A percentile compares a stretch with the other conserved stretches of the same genome.
Conservation (phyloP, 2,329 filamentous ascomycete genomes). For the Aspergillus brunneoviolaceus region DNA sequence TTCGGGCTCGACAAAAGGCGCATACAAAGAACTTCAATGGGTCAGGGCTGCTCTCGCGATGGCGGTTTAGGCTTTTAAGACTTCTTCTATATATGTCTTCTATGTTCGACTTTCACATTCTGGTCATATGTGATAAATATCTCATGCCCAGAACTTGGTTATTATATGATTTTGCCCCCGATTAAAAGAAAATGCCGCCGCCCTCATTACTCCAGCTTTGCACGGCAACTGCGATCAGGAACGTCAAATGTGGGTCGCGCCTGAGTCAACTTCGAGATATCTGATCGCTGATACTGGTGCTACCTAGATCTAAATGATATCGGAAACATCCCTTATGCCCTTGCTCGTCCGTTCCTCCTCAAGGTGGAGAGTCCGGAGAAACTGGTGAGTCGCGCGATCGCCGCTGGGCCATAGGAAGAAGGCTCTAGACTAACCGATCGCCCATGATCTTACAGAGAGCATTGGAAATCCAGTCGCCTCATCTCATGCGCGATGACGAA, state of each 20-base stretch:
- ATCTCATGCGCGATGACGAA: conserved; percentile 66
- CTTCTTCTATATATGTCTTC: conserved; percentile 6
- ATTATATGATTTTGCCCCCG: conserved; percentile 13
- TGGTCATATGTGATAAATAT: conserved; percentile 15
- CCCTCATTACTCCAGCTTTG: conserved; percentile 38
- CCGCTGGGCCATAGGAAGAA: not conserved
- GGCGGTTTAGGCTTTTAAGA: not conserved
- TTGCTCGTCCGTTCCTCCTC: conserved; percentile 66
- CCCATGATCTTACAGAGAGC: conserved; percentile 38
- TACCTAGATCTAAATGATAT: conserved; percentile 63
- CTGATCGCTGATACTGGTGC: not conserved
- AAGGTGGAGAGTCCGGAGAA: conserved; percentile 72
- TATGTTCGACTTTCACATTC: conserved; percentile 4
- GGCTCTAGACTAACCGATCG: conserved; percentile 3
- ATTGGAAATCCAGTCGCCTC: conserved; percentile 74
- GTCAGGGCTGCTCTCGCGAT: not conserved
- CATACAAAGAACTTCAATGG: not conserved
- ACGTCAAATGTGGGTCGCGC: conserved; percentile 36
- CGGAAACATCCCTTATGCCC: conserved; percentile 66
- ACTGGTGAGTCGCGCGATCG: conserved; percentile 53
- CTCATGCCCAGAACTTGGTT: conserved; percentile 21
- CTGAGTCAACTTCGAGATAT: not conserved
- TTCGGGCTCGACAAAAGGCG: conserved; percentile 4
- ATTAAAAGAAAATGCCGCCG: conserved; percentile 30
- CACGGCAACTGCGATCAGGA: conserved; percentile 37